Base-by-base conservation (phyloP, 2,329 filamentous ascomycete genomes). In the Penicillium sp. region DNA sequence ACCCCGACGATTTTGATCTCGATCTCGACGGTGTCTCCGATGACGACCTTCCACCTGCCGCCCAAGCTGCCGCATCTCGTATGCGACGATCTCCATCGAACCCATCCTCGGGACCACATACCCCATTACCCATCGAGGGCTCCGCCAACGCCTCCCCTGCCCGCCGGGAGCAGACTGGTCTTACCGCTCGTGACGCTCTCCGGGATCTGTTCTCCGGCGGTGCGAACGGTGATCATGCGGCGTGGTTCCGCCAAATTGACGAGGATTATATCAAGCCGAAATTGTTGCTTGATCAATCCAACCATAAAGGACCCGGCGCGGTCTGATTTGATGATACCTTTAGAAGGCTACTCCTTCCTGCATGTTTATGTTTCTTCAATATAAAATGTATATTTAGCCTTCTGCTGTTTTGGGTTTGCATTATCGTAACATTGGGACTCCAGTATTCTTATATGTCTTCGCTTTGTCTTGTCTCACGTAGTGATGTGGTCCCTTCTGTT, bases 221-320 rank as follows among this genome's bases (percentile, higher is more conserved):
- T 15, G 67, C 72, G 4, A 84, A 89, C 1, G 91, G 96, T 49
- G 94, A 99, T 71, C 92, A 95, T 43, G 89, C 90, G 9, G 91
- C 89, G 44, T 85, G 95, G 76, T 96, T 99, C 74, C 87, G 87
- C 63, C 92, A 96, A 75, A 79, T 99, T 57, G 94, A 99, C 72
- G 94, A 99, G 74, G 91, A 92, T 57, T 97, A 92, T 72, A 92
- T 97, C 74, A 97, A 97, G 79, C 93, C 93, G 18, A 90, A 88
- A 69, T 76, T 97, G 53, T 75, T 97, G 61, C 82, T 97, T 20
- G 92, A 97, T 75, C 89, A 88, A 44, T 75, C 74, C 25, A 73
- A 74, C 35, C 71, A 76, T 56, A 76, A 76, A 58, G 74, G 73
- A 3, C 73, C 63, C 18, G 74, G 73, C 3, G 72, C 72, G 31